Evolutionary conservation across 1,139 yeast species (phyloP).

Genomic region (Kluyveromyces marxianus): DNA sequence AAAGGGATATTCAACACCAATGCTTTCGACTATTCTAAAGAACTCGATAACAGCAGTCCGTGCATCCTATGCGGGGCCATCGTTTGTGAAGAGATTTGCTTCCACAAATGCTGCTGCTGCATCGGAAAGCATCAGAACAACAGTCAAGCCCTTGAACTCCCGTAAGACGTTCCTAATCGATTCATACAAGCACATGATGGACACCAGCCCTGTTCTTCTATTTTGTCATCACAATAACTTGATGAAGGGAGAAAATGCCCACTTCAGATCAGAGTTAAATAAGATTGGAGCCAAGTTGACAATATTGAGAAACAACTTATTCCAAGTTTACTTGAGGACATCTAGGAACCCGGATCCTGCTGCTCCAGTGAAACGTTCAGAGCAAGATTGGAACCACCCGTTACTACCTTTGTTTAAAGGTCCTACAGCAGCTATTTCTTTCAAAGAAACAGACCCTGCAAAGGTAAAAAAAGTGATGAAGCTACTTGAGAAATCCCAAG

Average conservation of each 20-base stretch:
- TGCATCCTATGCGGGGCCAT: neutral
- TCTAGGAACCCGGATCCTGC: conserved; percentile 69
- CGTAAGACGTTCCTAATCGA: conserved; percentile 84
- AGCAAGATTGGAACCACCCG: conserved; percentile 50
- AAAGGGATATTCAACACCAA: neutral
- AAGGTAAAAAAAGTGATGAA: conserved; percentile 56
- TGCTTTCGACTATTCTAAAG: neutral
- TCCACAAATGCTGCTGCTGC: neutral
- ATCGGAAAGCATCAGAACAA: conserved; percentile 28
- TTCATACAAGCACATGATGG: conserved; percentile 64
- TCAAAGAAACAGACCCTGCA: conserved; percentile 64
- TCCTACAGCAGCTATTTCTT: conserved; percentile 76
- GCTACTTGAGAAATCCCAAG: conserved; percentile 54
- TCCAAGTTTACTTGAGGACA: conserved; percentile 70
- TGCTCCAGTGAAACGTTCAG: conserved; percentile 41
- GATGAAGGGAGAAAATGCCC: conserved; percentile 57
- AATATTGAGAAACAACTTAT: conserved; percentile 58
- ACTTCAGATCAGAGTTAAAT: conserved; percentile 52
- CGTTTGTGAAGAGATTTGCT: neutral
- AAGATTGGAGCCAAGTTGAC: conserved; percentile 61
- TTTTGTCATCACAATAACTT: conserved; percentile 82
- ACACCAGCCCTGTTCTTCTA: conserved; percentile 58
- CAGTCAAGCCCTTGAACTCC: conserved; percentile 47
- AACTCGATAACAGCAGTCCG: neutral
- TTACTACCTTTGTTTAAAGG: conserved; percentile 65